Evolutionary conservation across 192 early-diverging fungal species (phyloP).

Genomic region (Backusella liffmaniae): DNA sequence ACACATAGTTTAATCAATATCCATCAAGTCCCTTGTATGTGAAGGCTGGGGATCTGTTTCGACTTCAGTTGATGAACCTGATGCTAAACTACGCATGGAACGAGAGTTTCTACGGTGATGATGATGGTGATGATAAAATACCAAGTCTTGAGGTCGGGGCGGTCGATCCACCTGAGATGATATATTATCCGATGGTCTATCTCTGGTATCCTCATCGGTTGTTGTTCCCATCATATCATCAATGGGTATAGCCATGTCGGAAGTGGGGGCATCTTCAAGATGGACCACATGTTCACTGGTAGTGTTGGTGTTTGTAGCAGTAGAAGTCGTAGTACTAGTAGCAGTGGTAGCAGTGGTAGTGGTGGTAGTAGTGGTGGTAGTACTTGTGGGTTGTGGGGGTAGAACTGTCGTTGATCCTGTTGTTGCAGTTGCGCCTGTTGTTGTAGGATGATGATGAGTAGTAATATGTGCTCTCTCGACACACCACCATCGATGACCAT

Average conservation of each 20-base stretch:
- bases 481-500: constrained; percentile 83
- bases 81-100: constrained; percentile 25
- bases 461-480: constrained; percentile 45
- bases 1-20: constrained; percentile 15
- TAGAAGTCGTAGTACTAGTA: neutral
- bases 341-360: constrained; percentile 14
- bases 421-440: constrained; percentile 26
- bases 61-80: constrained; percentile 34
- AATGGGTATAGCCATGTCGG: constrained; percentile 23
- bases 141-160: neutral
- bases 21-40: constrained; percentile 18
- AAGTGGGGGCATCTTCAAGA: constrained; percentile 24
- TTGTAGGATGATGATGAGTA: constrained; percentile 16
- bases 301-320: neutral
- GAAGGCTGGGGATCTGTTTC: constrained; percentile 23
- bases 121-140: constrained; percentile 25
- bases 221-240: constrained; percentile 4
- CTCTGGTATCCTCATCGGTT: neutral
- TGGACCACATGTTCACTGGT: constrained; percentile 25
- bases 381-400: constrained; percentile 20
- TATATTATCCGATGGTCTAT: neutral
- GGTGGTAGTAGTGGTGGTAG: neutral
- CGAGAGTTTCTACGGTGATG: constrained; percentile 21
- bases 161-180: constrained; percentile 13
- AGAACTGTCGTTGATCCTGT: constrained; percentile 13